Conservation (phyloP, 345 rosid species). For the Gossypium ekmanianum region DNA sequence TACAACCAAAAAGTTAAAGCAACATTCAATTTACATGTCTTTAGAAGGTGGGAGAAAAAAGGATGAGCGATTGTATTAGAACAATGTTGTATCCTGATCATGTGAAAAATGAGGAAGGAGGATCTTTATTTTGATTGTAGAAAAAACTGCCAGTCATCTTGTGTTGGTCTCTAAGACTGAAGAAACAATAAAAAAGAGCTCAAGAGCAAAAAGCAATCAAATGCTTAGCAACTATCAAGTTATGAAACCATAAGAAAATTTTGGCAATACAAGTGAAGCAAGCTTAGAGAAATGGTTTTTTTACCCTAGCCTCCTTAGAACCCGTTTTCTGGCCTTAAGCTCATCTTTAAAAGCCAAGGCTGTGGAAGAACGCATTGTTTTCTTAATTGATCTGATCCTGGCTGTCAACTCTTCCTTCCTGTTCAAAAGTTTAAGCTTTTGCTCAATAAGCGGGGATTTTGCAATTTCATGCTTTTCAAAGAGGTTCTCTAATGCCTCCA, state of each 20-base stretch:
- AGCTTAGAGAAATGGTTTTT: slow-evolving; percentile 1
- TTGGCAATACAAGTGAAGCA: background rate
- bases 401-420: slow-evolving; percentile 71
- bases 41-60: background rate
- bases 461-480: slow-evolving; percentile 87
- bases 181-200: background rate
- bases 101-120: background rate
- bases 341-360: slow-evolving; percentile 93
- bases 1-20: background rate
- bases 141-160: background rate
- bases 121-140: background rate
- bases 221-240: background rate
- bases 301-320: slow-evolving; percentile 93
- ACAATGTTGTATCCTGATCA: background rate
- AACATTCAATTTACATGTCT: background rate
- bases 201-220: background rate
- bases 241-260: background rate
- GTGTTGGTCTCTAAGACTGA: slow-evolving; percentile 1
- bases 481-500: slow-evolving; percentile 82
- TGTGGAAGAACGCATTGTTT: slow-evolving; percentile 65
- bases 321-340: slow-evolving; percentile 93
- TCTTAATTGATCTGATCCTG: slow-evolving; percentile 78
- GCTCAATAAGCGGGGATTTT: slow-evolving; percentile 75
- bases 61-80: background rate
- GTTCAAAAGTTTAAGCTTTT: slow-evolving; percentile 74